Evolutionary conservation across 1,139 yeast species (phyloP).

Genomic region (Taphrina confusa): DNA sequence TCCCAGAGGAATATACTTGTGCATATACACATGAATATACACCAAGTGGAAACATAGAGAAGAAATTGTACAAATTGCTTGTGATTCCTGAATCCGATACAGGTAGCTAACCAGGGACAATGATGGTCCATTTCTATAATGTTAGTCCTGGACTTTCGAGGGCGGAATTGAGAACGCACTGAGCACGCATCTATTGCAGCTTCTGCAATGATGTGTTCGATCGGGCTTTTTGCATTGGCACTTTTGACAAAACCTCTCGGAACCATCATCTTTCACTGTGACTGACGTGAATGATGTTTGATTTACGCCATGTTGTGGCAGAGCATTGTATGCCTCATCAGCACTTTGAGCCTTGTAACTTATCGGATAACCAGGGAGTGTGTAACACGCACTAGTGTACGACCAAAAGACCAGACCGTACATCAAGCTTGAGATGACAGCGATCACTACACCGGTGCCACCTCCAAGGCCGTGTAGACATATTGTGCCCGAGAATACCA

Average conservation of each 20-base stretch:
- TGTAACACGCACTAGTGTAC: constrained; percentile 34
- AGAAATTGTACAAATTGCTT: constrained; percentile 78
- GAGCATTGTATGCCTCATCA: constrained; percentile 1
- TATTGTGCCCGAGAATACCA: constrained; percentile 20
- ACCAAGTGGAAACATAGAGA: constrained; percentile 57
- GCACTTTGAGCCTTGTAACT: background rate
- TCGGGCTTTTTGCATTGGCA: constrained; percentile 35
- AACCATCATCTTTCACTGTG: constrained; percentile 36
- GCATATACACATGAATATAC: constrained; percentile 44
- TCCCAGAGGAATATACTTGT: constrained; percentile 14
- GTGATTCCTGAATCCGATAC: constrained; percentile 82
- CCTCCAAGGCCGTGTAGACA: constrained; percentile 22
- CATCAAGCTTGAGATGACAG: background rate
- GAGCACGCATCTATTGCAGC: constrained; percentile 34
- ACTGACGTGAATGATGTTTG: constrained; percentile 25
- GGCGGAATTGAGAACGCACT: constrained; percentile 6
- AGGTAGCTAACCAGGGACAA: constrained; percentile 85
- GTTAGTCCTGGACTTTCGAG: background rate
- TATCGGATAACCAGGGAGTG: constrained; percentile 34
- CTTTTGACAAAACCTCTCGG: constrained; percentile 35
- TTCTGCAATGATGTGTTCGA: constrained; percentile 36
- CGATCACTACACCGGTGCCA: background rate
- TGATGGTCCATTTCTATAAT: constrained; percentile 35
- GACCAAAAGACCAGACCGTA: constrained; percentile 28
- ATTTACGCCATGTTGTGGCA: constrained; percentile 13